Base-by-base conservation (phyloP, 352 stramenopile genomes). In the Aphanomyces stellatus region DNA sequence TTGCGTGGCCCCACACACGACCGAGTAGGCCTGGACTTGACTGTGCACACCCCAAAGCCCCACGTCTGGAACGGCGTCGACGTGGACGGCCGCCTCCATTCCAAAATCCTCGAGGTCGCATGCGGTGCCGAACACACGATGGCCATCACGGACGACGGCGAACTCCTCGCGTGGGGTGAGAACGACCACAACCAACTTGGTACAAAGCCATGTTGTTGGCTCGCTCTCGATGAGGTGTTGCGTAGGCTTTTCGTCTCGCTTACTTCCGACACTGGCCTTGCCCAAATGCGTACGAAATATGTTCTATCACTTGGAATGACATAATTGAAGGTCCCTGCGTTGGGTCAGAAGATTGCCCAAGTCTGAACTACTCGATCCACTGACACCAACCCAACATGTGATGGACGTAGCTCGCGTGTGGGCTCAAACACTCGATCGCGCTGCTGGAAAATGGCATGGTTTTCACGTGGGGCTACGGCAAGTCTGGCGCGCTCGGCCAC, bases 81-180 rank as follows among this genome's bases (percentile, higher is more conserved):
- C 40, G 27, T 37, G 6, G 55, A 64, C 17, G 37, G 24, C 22
- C 33, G 55, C 11, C n/a, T 67, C 22, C 60, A 67, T 30, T 48
- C 34, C 7, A 42, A 60, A 13, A 53, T 92, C 5, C 65, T 78
- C 1, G 76, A 88, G 46, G 66, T 90, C 2, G 76, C 74, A n/a
- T 84, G 80, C 28, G 83, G 85, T 0, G 76, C 82, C 53, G 69
- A 74, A 22, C 83, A 91, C 60, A 63, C 82, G 2, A 74, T 82
- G 4, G 85, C 78, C 28, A 69, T 84, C 46, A 90, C 80, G 2
- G 83, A 94, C 67, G 81, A 88, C 37, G 83, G 82, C 19, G 88
- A 90, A 69, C 35, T 90, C 34, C 69, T 91, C 34, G 79, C 78
- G n/a, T 94, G 80, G 81, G 85, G 85, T n/a, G 72, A 83, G n/a